Evolutionary conservation across 441 rosid genomes (phyloP).

Genomic region (Syzygium malaccense): DNA sequence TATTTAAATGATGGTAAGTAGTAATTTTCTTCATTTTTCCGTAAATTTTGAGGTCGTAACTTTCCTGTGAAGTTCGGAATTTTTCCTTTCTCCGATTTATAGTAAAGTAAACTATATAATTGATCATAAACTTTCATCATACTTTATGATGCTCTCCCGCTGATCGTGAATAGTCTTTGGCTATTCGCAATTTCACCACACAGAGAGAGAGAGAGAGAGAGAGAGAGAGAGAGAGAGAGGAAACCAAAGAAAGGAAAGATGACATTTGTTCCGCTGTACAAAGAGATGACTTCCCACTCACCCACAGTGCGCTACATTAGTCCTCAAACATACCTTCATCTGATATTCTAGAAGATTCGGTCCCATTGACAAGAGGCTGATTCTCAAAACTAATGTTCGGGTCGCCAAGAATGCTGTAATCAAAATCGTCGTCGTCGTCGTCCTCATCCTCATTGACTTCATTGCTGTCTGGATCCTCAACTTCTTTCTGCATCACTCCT

Average conservation of each 20-base stretch:
- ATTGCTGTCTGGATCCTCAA: conserved; percentile 12
- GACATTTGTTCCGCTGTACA: neutral
- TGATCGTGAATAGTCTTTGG: neutral
- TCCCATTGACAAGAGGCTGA: conserved; percentile 76
- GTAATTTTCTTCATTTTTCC: neutral
- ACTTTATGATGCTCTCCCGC: neutral
- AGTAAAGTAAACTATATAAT: too few species aligned
- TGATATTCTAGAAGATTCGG: conserved; percentile 51
- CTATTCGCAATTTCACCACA: too few species aligned
- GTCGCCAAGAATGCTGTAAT: conserved; percentile 63
- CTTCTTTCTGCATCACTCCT: conserved; percentile 12
- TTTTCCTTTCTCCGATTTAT: too few species aligned
- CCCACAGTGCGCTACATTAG: neutral
- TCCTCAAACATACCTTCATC: conserved; percentile 51
- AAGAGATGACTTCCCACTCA: neutral
- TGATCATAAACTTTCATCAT: too few species aligned
- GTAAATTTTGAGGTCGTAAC: neutral
- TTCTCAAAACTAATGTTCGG: conserved; percentile 25
- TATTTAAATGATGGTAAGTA: neutral
- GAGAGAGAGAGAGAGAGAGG: neutral
- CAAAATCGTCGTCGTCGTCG: conserved; percentile 49
- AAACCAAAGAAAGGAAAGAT: neutral
- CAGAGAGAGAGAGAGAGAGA: neutral
- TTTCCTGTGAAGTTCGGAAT: neutral
- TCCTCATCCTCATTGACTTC: conserved; percentile 10